phyloP scores from a whole-genome alignment of 495 filamentous ascomycete genomes.

The Talaromyces stipitatus region DNA sequence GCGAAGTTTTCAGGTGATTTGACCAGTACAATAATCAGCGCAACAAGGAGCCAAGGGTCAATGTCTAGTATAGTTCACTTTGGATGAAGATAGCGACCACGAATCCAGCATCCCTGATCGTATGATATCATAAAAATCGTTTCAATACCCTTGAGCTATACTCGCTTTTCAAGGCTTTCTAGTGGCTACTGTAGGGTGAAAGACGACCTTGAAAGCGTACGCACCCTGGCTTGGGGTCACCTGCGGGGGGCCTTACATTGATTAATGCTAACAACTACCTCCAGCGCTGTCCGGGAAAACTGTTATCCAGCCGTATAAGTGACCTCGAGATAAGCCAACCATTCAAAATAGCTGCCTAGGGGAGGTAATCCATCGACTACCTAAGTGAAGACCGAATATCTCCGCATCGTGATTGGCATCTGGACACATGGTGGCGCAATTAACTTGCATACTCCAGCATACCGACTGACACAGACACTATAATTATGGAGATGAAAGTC shows the following conservation, averaged over 20 bases:
- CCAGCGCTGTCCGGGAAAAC: neutral
- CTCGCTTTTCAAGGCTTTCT: neutral
- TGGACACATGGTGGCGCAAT: neutral
- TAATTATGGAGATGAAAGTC: neutral
- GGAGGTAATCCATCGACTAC: neutral
- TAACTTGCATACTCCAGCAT: neutral
- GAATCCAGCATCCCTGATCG: neutral
- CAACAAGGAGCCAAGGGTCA: too few species aligned
- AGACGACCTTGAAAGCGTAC: neutral
- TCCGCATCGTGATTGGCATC: neutral
- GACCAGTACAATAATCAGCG: too few species aligned
- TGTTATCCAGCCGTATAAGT: neutral
- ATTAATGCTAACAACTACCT: neutral
- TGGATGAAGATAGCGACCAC: neutral
- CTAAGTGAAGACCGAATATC: neutral
- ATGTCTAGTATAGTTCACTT: neutral
- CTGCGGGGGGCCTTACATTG: neutral
- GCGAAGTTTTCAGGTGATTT: too few species aligned
- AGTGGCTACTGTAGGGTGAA: neutral
- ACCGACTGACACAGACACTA: neutral
- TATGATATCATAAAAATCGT: neutral
- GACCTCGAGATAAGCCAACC: neutral
- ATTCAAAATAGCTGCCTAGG: neutral
- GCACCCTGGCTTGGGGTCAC: neutral
- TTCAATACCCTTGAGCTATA: neutral